A percentile compares a stretch with the other conserved stretches of the same genome.
These are phyloP conservation scores for Picochlorum sp. DNA, from an alignment of 139 green algal species.

Conservation along the genomic window DNA sequence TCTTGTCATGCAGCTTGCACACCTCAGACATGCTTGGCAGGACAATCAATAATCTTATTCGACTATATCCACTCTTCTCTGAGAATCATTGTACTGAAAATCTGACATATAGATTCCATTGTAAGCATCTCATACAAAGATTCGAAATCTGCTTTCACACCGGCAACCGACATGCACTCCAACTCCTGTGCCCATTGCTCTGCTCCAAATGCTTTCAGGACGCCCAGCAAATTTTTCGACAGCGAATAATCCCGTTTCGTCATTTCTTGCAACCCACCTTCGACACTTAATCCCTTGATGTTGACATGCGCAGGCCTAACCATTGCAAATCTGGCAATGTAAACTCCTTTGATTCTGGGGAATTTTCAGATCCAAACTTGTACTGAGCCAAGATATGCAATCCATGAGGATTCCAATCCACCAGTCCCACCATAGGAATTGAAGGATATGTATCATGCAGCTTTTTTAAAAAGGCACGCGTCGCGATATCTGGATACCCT, in stretches of 20 bases:
- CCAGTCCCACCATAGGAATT: slow-evolving; percentile 42
- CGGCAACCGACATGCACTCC: slow-evolving; percentile 29
- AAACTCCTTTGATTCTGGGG: slow-evolving; percentile 55
- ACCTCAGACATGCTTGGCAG: slow-evolving; percentile 10
- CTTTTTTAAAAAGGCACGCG: slow-evolving; percentile 42
- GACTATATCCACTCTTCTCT: background rate
- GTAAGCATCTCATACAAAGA: slow-evolving; percentile 32
- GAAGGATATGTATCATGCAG: slow-evolving; percentile 33
- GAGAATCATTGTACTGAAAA: background rate
- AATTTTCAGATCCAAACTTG: slow-evolving; percentile 55
- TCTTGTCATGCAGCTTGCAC: slow-evolving; percentile 5
- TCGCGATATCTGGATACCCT: slow-evolving; percentile 76
- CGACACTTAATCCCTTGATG: slow-evolving; percentile 38
- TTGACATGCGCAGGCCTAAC: slow-evolving; percentile 52
- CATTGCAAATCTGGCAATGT: slow-evolving; percentile 54
- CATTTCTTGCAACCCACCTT: slow-evolving; percentile 34
- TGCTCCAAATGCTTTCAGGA: slow-evolving; percentile 5
- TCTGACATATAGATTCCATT: background rate
- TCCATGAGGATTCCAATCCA: slow-evolving; percentile 83
- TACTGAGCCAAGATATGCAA: slow-evolving; percentile 46
- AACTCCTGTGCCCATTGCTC: slow-evolving; percentile 35
- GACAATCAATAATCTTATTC: background rate
- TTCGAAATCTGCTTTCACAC: slow-evolving; percentile 55
- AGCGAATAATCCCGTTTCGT: slow-evolving; percentile 30
- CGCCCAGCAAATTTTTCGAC: slow-evolving; percentile 9